Evolutionary conservation across 2,329 filamentous ascomycete species (phyloP).

Genomic region (Cytospora piceicola): DNA sequence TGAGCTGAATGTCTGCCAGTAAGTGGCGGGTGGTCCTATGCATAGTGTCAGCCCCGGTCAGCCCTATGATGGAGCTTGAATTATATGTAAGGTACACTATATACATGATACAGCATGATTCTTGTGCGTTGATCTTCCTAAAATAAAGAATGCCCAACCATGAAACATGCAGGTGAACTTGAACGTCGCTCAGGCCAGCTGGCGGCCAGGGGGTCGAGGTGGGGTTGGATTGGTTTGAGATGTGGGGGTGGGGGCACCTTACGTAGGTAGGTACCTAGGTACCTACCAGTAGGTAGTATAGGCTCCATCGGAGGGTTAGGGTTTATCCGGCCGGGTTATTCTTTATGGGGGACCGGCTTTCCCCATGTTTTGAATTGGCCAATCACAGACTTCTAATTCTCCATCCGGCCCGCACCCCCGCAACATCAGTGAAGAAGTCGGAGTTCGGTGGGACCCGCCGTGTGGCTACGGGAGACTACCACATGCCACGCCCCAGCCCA

Average conservation of each 20-base stretch:
- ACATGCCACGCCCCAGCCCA: neutral
- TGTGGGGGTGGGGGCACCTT: neutral
- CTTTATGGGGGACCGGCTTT: neutral
- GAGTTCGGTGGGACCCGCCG: neutral
- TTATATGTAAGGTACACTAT: no score
- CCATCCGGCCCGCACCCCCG: neutral
- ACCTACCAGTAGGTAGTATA: no score
- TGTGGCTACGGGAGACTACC: no score
- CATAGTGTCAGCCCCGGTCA: neutral
- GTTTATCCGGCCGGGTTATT: neutral
- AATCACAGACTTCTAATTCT: neutral
- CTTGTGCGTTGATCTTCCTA: neutral
- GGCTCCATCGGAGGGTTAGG: neutral
- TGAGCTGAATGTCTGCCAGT: no score
- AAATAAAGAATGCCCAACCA: neutral
- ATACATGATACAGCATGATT: neutral
- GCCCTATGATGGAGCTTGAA: neutral
- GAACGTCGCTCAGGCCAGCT: no score
- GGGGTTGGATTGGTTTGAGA: neutral
- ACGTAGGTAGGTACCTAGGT: no score
- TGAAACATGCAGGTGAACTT: neutral
- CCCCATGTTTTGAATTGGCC: neutral
- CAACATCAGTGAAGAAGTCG: neutral
- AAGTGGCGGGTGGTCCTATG: neutral
- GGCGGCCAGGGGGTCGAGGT: no score